Percentiles rank a stretch among this genome's conserved stretches.
These are phyloP conservation scores for Camellia sinensis DNA, from an alignment of 148 eudicot species.

Conservation along the genomic window DNA sequence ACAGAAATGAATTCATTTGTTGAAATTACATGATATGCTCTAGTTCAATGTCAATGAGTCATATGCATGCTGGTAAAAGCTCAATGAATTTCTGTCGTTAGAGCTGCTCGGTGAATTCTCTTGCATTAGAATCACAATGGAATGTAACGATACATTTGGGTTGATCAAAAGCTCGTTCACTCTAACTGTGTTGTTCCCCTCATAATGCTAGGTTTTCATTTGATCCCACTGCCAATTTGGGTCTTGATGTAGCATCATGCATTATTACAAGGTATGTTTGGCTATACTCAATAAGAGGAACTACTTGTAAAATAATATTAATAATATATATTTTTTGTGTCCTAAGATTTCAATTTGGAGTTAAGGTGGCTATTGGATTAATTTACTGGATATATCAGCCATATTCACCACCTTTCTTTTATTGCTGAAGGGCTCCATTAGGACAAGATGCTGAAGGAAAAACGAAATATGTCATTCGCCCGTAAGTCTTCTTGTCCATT, in stretches of 20 bases:
- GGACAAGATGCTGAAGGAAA: constrained; percentile 87
- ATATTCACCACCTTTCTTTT: not conserved
- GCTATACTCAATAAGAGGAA: not conserved
- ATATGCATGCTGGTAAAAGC: not conserved
- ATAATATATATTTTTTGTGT: not conserved
- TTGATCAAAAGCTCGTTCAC: not conserved
- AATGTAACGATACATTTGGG: not conserved
- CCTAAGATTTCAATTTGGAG: not conserved
- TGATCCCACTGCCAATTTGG: constrained; percentile 76
- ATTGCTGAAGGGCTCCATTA: constrained; percentile 62
- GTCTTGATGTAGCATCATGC: constrained; percentile 98
- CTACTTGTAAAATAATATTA: not conserved
- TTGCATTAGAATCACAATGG: not conserved
- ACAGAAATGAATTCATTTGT: not conserved
- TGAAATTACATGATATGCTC: not conserved
- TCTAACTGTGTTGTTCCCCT: constrained; percentile 14
- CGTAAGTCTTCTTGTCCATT: constrained; percentile 51
- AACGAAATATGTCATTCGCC: constrained; percentile 83
- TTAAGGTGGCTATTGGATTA: not conserved
- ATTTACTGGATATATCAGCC: not conserved
- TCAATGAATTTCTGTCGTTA: not conserved
- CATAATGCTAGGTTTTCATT: constrained; percentile 73
- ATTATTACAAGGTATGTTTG: constrained; percentile 71
- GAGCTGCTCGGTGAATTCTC: not conserved
- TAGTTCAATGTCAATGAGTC: not conserved